Evolutionary conservation across 2,329 filamentous ascomycete species (phyloP).

Genomic region (Cytospora paraplurivora): DNA sequence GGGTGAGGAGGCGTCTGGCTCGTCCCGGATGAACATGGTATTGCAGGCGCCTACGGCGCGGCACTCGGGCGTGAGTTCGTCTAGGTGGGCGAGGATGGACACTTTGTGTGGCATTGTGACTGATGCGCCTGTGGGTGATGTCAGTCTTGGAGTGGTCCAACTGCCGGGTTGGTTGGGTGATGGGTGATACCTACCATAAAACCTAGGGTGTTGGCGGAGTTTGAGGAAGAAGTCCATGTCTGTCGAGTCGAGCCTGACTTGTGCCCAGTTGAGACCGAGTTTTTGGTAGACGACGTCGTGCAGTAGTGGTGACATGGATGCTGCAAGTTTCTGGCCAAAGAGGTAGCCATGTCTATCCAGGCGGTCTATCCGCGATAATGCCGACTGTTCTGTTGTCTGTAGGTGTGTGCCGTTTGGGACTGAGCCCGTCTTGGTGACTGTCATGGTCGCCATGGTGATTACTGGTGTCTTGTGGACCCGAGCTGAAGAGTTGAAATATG

Average conservation of each 20-base stretch:
- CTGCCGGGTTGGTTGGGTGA: background rate
- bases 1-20: conserved; percentile 37
- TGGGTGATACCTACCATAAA: conserved; percentile 54
- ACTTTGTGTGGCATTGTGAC: conserved; percentile 88
- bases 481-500: conserved; percentile 15
- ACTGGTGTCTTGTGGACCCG: conserved; percentile 7
- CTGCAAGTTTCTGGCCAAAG: conserved; percentile 58
- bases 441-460: conserved; percentile 24
- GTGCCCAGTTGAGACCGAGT: conserved; percentile 53
- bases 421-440: conserved; percentile 17
- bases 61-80: conserved; percentile 73
- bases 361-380: conserved; percentile 29
- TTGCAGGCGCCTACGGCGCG: conserved; percentile 77
- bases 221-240: conserved; percentile 52
- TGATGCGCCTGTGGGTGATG: conserved; percentile 56
- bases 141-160: background rate
- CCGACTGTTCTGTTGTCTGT: conserved; percentile 7
- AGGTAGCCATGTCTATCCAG: conserved; percentile 55
- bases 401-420: conserved; percentile 13
- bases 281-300: conserved; percentile 57
- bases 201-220: conserved; percentile 58
- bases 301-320: conserved; percentile 58
- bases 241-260: conserved; percentile 54
- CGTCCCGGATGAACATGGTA: conserved; percentile 68
- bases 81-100: conserved; percentile 71